These are phyloP conservation scores for Funneliformis geosporum DNA, from an alignment of 192 early-diverging fungal genomes.

Conservation along the genomic window DNA sequence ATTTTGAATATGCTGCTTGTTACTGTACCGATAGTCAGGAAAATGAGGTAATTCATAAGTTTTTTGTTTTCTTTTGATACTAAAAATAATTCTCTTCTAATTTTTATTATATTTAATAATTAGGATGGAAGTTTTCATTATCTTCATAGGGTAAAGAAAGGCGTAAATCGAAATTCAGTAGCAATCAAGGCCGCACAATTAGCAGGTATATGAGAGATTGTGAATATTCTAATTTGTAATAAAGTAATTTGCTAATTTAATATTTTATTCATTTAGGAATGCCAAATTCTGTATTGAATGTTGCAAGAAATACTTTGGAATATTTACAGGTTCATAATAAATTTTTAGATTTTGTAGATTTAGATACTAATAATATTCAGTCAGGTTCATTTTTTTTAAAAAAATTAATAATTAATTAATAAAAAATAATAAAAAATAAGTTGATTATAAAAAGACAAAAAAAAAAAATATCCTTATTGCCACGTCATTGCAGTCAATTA, in stretches of 20 bases:
- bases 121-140: conserved; percentile 32
- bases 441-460: no score
- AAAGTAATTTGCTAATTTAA: background rate
- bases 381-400: background rate
- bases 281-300: conserved; percentile 5
- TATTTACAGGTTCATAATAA: background rate
- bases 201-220: conserved; percentile 4
- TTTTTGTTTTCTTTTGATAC: background rate
- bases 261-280: conserved; percentile 5
- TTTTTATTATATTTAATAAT: background rate
- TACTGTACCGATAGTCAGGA: conserved; percentile 35
- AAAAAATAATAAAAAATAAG: no score
- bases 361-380: background rate
- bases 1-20: conserved; percentile 33
- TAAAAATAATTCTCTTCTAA: background rate
- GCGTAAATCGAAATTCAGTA: conserved; percentile 25
- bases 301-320: conserved; percentile 5
- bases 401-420: no score
- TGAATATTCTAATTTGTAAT: background rate
- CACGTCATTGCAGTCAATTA: no score
- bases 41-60: conserved; percentile 23
- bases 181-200: conserved; percentile 18
- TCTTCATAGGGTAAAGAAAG: background rate
- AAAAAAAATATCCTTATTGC: no score
- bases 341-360: background rate